Percentiles rank a stretch among this genome's conserved stretches.
phyloP scores from a whole-genome alignment of 768 basidiomycete species.

The Favolaschia claudopus region DNA sequence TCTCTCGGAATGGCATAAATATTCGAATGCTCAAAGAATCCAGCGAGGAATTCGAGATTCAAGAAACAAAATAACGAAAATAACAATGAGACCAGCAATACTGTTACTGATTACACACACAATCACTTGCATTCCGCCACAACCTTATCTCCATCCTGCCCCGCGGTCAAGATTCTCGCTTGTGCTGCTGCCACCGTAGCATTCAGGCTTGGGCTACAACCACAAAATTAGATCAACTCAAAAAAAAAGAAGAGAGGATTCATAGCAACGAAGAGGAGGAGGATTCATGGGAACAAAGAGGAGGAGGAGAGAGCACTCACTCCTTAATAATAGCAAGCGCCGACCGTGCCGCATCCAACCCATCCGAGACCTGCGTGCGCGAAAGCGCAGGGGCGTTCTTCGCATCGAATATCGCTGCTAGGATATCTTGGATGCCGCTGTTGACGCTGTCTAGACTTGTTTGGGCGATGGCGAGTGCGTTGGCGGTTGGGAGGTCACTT shows the following conservation, averaged over 20 bases:
- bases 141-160: slow-evolving; percentile 31
- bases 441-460: slow-evolving; percentile 32
- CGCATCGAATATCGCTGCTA: slow-evolving; percentile 27
- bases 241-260: no score
- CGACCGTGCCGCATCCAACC: slow-evolving; percentile 28
- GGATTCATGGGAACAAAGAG: neutral
- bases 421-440: slow-evolving; percentile 34
- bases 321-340: slow-evolving; percentile 35
- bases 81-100: no score
- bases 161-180: slow-evolving; percentile 28
- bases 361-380: slow-evolving; percentile 31
- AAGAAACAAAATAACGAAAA: no score
- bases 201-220: slow-evolving; percentile 32
- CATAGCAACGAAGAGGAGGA: no score
- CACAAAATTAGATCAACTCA: slow-evolving; percentile 5
- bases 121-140: slow-evolving; percentile 30
- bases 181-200: slow-evolving; percentile 27
- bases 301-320: slow-evolving; percentile 20
- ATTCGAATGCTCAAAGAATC: no score
- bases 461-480: slow-evolving; percentile 30
- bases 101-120: no score
- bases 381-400: slow-evolving; percentile 31
- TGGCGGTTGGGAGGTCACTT: slow-evolving; percentile 32
- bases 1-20: no score
- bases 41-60: no score